phyloP scores from a whole-genome alignment of 2,329 filamentous ascomycete species.

The Penicillium glabrum region DNA sequence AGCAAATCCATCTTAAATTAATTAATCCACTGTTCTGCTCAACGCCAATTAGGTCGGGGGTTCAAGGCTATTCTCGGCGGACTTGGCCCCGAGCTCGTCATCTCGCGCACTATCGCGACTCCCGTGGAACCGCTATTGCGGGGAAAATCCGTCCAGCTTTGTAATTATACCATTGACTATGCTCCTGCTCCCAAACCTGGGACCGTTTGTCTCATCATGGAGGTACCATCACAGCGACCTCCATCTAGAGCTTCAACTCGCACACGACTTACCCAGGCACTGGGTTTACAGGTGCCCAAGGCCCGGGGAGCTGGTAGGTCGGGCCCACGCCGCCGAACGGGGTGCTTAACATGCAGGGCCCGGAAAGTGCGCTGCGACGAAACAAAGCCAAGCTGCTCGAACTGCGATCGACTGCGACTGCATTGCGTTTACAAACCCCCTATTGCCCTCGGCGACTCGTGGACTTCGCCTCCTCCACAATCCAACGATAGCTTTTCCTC shows the following conservation, averaged over 20 bases:
- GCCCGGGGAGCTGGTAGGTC: conserved; percentile 35
- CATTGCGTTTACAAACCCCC: conserved; percentile 30
- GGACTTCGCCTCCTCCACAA: conserved; percentile 6
- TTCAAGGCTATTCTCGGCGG: not conserved
- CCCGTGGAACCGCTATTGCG: conserved; percentile 17
- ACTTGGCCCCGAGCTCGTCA: conserved; percentile 11
- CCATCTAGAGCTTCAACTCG: not conserved
- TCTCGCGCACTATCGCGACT: conserved; percentile 11
- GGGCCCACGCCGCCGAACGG: conserved; percentile 35
- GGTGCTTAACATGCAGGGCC: conserved; percentile 36
- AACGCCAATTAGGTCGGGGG: not conserved
- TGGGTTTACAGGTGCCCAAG: conserved; percentile 21
- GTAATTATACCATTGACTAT: conserved; percentile 7
- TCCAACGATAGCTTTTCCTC: conserved; percentile 4
- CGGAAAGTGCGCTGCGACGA: conserved; percentile 40
- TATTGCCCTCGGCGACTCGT: conserved; percentile 15
- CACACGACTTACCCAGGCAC: conserved; percentile 11
- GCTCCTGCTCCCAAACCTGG: conserved; percentile 7
- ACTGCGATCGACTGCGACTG: conserved; percentile 34
- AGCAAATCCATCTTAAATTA: not conserved
- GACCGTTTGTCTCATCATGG: conserved; percentile 18
- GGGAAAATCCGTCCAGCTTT: conserved; percentile 15
- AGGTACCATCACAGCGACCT: conserved; percentile 12
- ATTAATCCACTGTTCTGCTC: not conserved
- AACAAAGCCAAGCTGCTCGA: conserved; percentile 33